A percentile compares a stretch with the other conserved stretches of the same genome.
phyloP scores from a whole-genome alignment of 805 yeast species.

The Candida tammaniensis region DNA sequence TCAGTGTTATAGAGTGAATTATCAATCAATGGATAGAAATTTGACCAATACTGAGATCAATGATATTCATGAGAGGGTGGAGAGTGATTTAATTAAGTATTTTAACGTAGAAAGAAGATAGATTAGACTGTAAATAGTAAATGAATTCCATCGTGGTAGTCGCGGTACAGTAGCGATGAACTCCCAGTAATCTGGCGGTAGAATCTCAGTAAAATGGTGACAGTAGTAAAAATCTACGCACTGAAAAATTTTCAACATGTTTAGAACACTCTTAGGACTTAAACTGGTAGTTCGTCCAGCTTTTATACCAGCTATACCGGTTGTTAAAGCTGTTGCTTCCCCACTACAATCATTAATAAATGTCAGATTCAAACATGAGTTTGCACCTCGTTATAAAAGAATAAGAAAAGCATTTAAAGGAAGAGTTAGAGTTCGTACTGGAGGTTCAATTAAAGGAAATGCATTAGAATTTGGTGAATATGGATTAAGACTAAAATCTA shows the following conservation, averaged over 20 bases:
- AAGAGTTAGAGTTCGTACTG: slow-evolving; percentile 88
- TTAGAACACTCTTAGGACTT: no score
- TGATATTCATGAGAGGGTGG: slow-evolving; percentile 62
- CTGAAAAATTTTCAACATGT: no score
- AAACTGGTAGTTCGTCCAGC: no score
- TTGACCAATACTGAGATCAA: slow-evolving; percentile 85
- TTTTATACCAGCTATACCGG: no score
- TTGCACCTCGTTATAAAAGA: slow-evolving; percentile 71
- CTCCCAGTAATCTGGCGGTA: no score
- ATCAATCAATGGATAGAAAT: slow-evolving; percentile 94
- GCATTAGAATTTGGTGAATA: slow-evolving; percentile 75
- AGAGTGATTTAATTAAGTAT: slow-evolving; percentile 48
- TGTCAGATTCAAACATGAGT: slow-evolving; percentile 58
- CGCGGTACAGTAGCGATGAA: no score
- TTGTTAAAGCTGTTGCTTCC: no score
- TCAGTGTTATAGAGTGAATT: slow-evolving; percentile 85
- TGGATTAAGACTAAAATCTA: slow-evolving; percentile 86
- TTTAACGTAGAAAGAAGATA: slow-evolving; percentile 58
- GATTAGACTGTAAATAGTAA: no score
- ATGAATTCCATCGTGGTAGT: no score
- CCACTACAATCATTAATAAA: no score
- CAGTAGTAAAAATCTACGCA: no score
- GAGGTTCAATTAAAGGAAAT: slow-evolving; percentile 90
- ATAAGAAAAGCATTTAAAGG: slow-evolving; percentile 87
- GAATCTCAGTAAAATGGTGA: no score